Evolutionary conservation across 169 alveolate species (phyloP), one percentile per base, ranked within the genome.

Genomic region (Plasmodium gonderi): DNA sequence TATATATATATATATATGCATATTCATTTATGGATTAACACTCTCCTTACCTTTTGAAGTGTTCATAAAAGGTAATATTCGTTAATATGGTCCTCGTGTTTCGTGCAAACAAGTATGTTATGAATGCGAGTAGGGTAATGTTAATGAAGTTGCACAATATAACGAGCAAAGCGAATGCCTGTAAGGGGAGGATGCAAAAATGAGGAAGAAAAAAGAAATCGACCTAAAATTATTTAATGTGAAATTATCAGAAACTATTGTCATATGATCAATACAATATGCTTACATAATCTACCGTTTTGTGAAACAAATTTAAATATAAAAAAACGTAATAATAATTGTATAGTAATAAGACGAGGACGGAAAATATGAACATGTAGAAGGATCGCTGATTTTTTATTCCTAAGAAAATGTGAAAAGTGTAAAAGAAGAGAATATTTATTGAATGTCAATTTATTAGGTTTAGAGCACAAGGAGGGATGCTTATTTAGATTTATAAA

Each of bases 21-120:
- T 64, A 38, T 80, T 64, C 17, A 7, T 38, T 36, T 36, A 47
- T 77, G 45, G 11, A 26, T 20, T 20, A 44, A 44, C 36, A 6
- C 65, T 47, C 69, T 40, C 49, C 91, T 33, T 97, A 97, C 94
- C 94, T 97, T 80, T 97, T 95, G 54, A 94, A 96, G 85, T 74
- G 96, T 78, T 97, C 98, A 82, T 97, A 97, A 96, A 95, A 97
- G n/a, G 98, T 97, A 36, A 97, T 97, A 87, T 97, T 97, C 54
- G 98, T 95, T 60, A 96, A 14, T 91, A 97, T 97, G 64, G 98
- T 95, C 72, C 98, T 90, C 31, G 96, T 60, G 60, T 96, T 96
- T 23, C 98, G 95, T 12, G 95, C 81, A 68, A 95, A 92, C 40
- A 97, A 96, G 80, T 96, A 96, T 20, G 94, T 82, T 36, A 94